Evolutionary conservation across 1,139 yeast genomes (phyloP).

Genomic region (Pichia sp.): DNA sequence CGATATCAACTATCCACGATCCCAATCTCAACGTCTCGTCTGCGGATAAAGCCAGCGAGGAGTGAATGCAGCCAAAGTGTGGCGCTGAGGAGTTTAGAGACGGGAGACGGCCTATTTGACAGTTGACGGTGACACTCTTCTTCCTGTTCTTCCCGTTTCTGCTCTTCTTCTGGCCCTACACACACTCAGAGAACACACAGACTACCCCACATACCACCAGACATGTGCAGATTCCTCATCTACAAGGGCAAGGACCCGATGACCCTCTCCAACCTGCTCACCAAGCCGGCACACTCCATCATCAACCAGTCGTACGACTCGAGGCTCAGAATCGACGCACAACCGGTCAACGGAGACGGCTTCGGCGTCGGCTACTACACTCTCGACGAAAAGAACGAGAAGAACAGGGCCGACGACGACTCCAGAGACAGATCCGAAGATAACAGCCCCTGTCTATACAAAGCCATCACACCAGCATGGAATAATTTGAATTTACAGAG

Average conservation of each 20-base stretch:
- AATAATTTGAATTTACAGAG: constrained; percentile 87
- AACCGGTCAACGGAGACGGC: constrained; percentile 98
- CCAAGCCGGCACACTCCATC: constrained; percentile 96
- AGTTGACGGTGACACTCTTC: too few species aligned
- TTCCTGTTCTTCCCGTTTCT: too few species aligned
- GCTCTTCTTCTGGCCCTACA: too few species aligned
- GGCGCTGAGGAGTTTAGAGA: too few species aligned
- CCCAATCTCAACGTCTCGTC: too few species aligned
- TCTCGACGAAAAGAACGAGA: constrained; percentile 42
- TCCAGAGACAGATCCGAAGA: constrained; percentile 2
- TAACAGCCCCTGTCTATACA: constrained; percentile 76
- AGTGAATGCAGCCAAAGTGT: too few species aligned
- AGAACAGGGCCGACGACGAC: not conserved
- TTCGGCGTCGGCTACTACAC: constrained; percentile 96
- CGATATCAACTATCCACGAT: too few species aligned
- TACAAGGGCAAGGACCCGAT: constrained; percentile 77
- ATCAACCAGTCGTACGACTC: constrained; percentile 96
- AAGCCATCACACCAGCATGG: constrained; percentile 98
- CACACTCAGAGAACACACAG: too few species aligned
- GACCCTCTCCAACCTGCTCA: constrained; percentile 78
- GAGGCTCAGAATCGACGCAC: constrained; percentile 78
- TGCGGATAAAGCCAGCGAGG: too few species aligned
- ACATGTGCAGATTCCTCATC: constrained; percentile 58
- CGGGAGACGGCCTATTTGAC: too few species aligned
- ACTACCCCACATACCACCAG: too few species aligned